Evolutionary conservation across 306 rosid genomes (phyloP).

Genomic region (Trichosanthes cucumerina): DNA sequence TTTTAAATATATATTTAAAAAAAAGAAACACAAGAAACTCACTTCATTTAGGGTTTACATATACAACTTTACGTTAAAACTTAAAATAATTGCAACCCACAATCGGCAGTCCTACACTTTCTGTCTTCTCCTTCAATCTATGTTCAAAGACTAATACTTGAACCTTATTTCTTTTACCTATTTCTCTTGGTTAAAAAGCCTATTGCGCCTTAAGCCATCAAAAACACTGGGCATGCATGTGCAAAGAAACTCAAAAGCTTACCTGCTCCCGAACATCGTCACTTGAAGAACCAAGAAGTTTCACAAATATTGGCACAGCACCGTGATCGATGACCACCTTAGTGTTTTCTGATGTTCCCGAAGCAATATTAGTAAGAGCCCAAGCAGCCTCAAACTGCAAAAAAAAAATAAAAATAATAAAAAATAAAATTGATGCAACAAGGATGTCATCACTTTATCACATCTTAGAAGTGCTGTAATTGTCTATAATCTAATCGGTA

Average conservation of each 20-base stretch:
- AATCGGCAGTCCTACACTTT: too few species aligned
- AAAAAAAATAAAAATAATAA: too few species aligned
- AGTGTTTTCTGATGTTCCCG: conserved; percentile 91
- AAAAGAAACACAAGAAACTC: too few species aligned
- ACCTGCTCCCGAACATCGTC: conserved; percentile 98
- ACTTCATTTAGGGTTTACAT: too few species aligned
- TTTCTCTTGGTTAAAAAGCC: too few species aligned
- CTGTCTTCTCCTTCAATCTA: too few species aligned
- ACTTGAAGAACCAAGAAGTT: conserved; percentile 73
- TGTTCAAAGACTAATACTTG: too few species aligned
- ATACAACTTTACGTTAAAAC: too few species aligned
- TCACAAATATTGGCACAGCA: conserved; percentile 82
- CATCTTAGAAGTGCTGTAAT: not conserved
- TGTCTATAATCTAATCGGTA: not conserved
- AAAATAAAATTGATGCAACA: not conserved
- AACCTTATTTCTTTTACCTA: too few species aligned
- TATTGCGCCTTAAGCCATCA: too few species aligned
- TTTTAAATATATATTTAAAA: too few species aligned
- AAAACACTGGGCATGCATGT: not conserved
- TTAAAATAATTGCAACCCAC: too few species aligned
- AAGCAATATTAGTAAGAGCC: conserved; percentile 94
- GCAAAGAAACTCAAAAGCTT: conserved; percentile 10
- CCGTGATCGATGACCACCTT: conserved; percentile 81
- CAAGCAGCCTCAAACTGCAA: conserved; percentile 96
- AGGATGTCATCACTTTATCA: not conserved